These are phyloP conservation scores for Pisolithus thermaeus DNA, from an alignment of 1,284 basidiomycete species.

Conservation along the genomic window DNA sequence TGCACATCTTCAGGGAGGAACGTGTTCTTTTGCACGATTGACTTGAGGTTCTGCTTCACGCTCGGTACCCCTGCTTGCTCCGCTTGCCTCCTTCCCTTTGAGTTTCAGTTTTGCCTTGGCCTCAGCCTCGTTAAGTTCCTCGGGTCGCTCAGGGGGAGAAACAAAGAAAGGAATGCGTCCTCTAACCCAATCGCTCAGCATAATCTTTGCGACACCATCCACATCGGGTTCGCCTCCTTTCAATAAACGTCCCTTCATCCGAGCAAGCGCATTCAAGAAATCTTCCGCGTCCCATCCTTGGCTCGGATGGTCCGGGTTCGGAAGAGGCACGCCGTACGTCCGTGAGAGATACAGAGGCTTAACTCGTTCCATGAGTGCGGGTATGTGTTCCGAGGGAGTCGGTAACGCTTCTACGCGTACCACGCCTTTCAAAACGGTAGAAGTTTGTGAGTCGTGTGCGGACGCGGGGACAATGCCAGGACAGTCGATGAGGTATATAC, in stretches of 20 bases:
- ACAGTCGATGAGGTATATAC: slow-evolving; percentile 99
- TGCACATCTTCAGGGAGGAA: slow-evolving; percentile 70
- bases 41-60: slow-evolving; percentile 70
- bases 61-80: slow-evolving; percentile 40
- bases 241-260: slow-evolving; percentile 87
- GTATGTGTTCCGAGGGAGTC: slow-evolving; percentile 92
- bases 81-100: slow-evolving; percentile 32
- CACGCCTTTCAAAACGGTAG: slow-evolving; percentile 95
- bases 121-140: slow-evolving; percentile 61
- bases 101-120: slow-evolving; percentile 42
- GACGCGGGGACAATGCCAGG: slow-evolving; percentile 97
- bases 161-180: slow-evolving; percentile 92
- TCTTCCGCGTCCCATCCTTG: slow-evolving; percentile 69
- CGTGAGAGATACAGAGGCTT: slow-evolving; percentile 90
- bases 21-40: slow-evolving; percentile 80
- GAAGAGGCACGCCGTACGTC: slow-evolving; percentile 79
- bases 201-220: slow-evolving; percentile 91
- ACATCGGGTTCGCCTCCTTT: slow-evolving; percentile 94
- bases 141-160: slow-evolving; percentile 68
- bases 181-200: slow-evolving; percentile 96
- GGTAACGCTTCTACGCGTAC: slow-evolving; percentile 94
- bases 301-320: slow-evolving; percentile 45
- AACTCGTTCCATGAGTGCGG: slow-evolving; percentile 82
- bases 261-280: slow-evolving; percentile 82
- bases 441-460: slow-evolving; percentile 85